Percentiles rank a stretch among this genome's conserved stretches.
Evolutionary conservation across 2,329 filamentous ascomycete species (phyloP).

Genomic region (Ophioceras dolichostomum): DNA sequence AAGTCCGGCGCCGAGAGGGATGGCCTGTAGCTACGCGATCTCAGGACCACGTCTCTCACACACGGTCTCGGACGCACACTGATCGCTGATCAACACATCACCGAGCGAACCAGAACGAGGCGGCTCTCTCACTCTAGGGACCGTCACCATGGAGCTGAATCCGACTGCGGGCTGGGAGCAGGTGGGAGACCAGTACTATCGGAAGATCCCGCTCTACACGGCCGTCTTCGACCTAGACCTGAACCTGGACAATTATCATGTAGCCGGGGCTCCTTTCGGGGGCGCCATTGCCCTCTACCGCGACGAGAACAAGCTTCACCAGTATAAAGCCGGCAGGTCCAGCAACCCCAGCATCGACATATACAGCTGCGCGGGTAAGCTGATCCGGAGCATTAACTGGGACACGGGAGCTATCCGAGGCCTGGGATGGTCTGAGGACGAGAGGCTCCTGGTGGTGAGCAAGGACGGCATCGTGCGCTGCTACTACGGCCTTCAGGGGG

Average conservation of each 20-base stretch:
- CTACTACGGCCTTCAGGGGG: constrained; percentile 83
- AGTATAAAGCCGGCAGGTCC: constrained; percentile 59
- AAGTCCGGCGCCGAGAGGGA: too few relatives aligned
- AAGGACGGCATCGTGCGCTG: constrained; percentile 83
- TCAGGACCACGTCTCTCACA: too few relatives aligned
- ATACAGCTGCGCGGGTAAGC: constrained; percentile 84
- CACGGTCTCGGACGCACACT: too few relatives aligned
- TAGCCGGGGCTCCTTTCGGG: constrained; percentile 84
- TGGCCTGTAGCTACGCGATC: too few relatives aligned
- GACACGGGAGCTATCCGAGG: constrained; percentile 80
- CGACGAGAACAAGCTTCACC: constrained; percentile 68
- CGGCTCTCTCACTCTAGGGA: too few relatives aligned
- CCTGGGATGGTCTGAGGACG: constrained; percentile 92
- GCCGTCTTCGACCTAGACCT: constrained; percentile 86
- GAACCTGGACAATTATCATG: constrained; percentile 88
- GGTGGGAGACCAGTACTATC: constrained; percentile 88
- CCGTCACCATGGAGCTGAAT: constrained; percentile 44
- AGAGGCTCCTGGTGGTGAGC: constrained; percentile 79
- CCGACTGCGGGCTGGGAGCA: constrained; percentile 88
- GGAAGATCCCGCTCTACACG: constrained; percentile 87
- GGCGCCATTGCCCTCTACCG: constrained; percentile 70
- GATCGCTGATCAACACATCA: too few relatives aligned
- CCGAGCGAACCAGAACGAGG: not conserved
- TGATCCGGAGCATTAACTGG: constrained; percentile 79
- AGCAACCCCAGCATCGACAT: constrained; percentile 82